Base-by-base conservation (phyloP, 805 yeast species). In the Lachancea nothofagi region DNA sequence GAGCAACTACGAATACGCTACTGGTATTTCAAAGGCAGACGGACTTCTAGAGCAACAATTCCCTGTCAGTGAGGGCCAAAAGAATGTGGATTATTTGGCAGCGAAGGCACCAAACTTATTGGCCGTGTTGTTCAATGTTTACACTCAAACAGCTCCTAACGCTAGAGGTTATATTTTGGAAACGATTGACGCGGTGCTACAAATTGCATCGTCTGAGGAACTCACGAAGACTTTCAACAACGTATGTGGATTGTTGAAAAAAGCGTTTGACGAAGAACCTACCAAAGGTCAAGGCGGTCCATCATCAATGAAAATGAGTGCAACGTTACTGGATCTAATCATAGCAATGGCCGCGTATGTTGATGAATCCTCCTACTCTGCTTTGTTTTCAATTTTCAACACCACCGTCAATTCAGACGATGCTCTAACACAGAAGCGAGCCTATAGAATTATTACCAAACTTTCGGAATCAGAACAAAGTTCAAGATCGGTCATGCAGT, bases 71-170 rank as follows among this genome's bases (percentile, higher is more conserved):
- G 69, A 74, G 42, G 74, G 96, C 2, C 55, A 65, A 38, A 53
- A 69, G 35, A 79, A 83, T 50, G 48, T 88, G 38, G 73, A 75
- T 45, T 85, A 76, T 51, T 66, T 90, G 42, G 66, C 85, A 0
- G 40, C 75, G 0, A 80, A 76, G 47, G 77, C 95, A 4, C 64
- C 84, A 4, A 89, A 93, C 48, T 57, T 93, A 36, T 69, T 93
- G 37, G 83, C 95, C 9, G 96, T 88, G 15, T 67, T 93, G 36
- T 86, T 90, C 70, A 93, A 93, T 54, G 94, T 93, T 13, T 93
- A 84, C 63, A 77, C 90, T n/a, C 89, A 88, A 50, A 88, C 97
- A 8, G 65, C 77, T 32, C 82, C 93, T 27, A 93, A 85, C 39
- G 74, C 87, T 12, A 78, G 97, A 61, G 84, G 86, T 9, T 87